phyloP scores from a whole-genome alignment of 2,329 filamentous ascomycete species.

The Alternaria infectoria region DNA sequence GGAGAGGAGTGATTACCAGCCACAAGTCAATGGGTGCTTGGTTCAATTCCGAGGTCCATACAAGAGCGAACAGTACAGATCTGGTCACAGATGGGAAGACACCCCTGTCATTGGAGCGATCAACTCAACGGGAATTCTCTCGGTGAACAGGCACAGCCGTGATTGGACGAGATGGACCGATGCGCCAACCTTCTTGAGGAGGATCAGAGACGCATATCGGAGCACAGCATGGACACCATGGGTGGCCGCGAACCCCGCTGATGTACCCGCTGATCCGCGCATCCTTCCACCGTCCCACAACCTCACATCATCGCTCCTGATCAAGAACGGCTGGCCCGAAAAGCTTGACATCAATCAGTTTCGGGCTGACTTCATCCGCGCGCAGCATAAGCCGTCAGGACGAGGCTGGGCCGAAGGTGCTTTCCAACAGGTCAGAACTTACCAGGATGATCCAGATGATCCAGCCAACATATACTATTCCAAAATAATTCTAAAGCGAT shows the following conservation, averaged over 20 bases:
- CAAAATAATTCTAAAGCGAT: background rate
- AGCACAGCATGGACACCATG: conserved; percentile 18
- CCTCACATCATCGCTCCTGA: conserved; percentile 5
- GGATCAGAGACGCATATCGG: conserved; percentile 14
- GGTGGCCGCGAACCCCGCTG: conserved; percentile 13
- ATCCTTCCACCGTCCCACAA: background rate
- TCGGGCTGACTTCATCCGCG: conserved; percentile 19
- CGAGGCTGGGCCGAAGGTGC: conserved; percentile 7
- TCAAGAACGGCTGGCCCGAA: conserved; percentile 16
- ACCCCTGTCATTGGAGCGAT: background rate
- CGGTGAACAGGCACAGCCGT: background rate
- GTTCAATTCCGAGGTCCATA: background rate
- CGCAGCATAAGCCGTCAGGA: conserved; percentile 4
- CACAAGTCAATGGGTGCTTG: background rate
- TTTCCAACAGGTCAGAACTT: background rate
- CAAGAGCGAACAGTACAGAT: background rate
- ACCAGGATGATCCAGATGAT: background rate
- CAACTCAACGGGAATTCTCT: background rate
- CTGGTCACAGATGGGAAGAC: background rate
- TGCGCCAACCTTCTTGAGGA: conserved; percentile 12
- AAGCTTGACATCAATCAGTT: conserved; percentile 12
- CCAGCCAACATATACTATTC: background rate
- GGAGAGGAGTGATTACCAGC: background rate
- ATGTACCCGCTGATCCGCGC: conserved; percentile 4
- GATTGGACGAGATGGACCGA: conserved; percentile 5